phyloP scores from a whole-genome alignment of 2,329 filamentous ascomycete species.

The Epicoccum nigrum region DNA sequence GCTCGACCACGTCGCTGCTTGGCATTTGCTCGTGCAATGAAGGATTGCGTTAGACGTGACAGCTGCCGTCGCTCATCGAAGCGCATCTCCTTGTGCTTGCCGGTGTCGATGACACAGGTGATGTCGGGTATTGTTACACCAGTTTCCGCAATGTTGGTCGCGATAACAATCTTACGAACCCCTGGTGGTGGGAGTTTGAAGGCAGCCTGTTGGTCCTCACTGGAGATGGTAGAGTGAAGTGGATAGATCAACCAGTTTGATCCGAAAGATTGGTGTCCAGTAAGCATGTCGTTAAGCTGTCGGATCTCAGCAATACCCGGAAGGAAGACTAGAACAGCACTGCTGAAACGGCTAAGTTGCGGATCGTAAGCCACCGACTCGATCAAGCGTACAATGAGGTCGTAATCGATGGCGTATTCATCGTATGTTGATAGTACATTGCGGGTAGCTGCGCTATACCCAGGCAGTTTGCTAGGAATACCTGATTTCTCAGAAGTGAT shows the following conservation, averaged over 20 bases:
- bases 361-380: constrained; percentile 74
- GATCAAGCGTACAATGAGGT: constrained; percentile 81
- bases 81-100: constrained; percentile 96
- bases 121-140: constrained; percentile 98
- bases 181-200: constrained; percentile 85
- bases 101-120: constrained; percentile 94
- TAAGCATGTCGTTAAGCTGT: constrained; percentile 82
- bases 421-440: constrained; percentile 79
- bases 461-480: constrained; percentile 68
- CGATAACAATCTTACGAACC: constrained; percentile 88
- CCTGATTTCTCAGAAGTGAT: constrained; percentile 58
- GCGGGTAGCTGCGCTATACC: constrained; percentile 78
- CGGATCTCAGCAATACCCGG: constrained; percentile 94
- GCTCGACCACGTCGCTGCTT: constrained; percentile 94
- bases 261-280: constrained; percentile 76
- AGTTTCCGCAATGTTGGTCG: constrained; percentile 97
- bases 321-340: constrained; percentile 91
- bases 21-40: constrained; percentile 93
- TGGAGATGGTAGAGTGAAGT: constrained; percentile 92
- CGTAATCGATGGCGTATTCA: constrained; percentile 90
- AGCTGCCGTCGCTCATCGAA: constrained; percentile 93
- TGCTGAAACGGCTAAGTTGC: constrained; percentile 74
- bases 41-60: constrained; percentile 88
- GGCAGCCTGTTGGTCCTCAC: constrained; percentile 92
- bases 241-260: constrained; percentile 84